Conservation (phyloP, 2,329 filamentous ascomycete species). For the Calonectria pauciramosa region DNA sequence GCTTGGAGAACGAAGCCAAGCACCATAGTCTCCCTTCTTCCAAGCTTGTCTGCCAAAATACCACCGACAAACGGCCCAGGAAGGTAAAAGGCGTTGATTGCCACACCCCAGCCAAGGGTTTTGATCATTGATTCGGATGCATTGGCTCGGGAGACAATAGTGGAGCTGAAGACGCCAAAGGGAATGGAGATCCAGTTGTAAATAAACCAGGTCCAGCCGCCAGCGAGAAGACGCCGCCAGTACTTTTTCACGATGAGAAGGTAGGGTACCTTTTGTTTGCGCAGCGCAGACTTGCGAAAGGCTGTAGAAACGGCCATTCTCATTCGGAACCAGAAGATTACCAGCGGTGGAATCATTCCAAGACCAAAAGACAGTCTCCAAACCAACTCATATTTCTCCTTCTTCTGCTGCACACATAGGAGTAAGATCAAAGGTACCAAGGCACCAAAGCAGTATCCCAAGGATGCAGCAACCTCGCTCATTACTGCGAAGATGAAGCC, state of each 20-base stretch:
- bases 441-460: slow-evolving; percentile 65
- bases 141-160: slow-evolving; percentile 61
- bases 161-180: slow-evolving; percentile 67
- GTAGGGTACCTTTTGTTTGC: slow-evolving; percentile 61
- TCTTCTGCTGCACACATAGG: slow-evolving; percentile 60
- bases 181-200: slow-evolving; percentile 69
- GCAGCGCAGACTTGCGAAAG: slow-evolving; percentile 61
- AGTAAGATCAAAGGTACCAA: slow-evolving; percentile 65
- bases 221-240: slow-evolving; percentile 63
- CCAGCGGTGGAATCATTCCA: slow-evolving; percentile 62
- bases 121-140: slow-evolving; percentile 55
- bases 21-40: slow-evolving; percentile 64
- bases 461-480: slow-evolving; percentile 61
- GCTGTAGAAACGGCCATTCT: slow-evolving; percentile 65
- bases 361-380: slow-evolving; percentile 66
- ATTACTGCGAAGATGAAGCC: slow-evolving; percentile 71
- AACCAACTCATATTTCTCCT: slow-evolving; percentile 57
- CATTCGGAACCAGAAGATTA: slow-evolving; percentile 66
- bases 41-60: slow-evolving; percentile 62
- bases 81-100: slow-evolving; percentile 65
- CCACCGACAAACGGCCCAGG: slow-evolving; percentile 63
- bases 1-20: slow-evolving; percentile 61
- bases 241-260: slow-evolving; percentile 61
- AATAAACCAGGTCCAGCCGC: slow-evolving; percentile 63
- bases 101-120: slow-evolving; percentile 59